Conservation (phyloP, 352 stramenopile species). For the Globisporangium lucens region DNA sequence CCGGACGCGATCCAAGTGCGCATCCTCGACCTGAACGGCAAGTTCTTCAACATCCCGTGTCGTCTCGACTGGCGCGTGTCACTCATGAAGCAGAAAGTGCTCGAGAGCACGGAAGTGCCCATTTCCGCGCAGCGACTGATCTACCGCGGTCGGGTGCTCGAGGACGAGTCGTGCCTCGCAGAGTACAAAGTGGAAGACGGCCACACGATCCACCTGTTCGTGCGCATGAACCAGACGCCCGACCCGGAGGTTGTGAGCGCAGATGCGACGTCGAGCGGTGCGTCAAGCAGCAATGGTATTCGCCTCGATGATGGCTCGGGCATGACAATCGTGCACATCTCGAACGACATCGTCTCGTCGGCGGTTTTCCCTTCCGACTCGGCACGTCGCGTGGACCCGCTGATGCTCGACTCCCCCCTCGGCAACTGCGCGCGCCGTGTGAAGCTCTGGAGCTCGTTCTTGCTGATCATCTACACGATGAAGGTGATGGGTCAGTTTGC, state of each 20-base stretch:
- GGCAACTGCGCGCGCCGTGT: slow-evolving; percentile 80
- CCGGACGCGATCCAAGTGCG: slow-evolving; percentile 54
- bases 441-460: slow-evolving; percentile 86
- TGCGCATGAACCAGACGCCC: slow-evolving; percentile 56
- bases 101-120: slow-evolving; percentile 69
- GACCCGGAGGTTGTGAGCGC: slow-evolving; percentile 55
- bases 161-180: slow-evolving; percentile 66
- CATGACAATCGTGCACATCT: slow-evolving; percentile 73
- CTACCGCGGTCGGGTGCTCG: slow-evolving; percentile 87
- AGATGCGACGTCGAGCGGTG: slow-evolving; percentile 31
- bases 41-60: slow-evolving; percentile 78
- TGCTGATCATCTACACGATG: slow-evolving; percentile 89
- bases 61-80: slow-evolving; percentile 61
- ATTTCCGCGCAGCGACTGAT: slow-evolving; percentile 85
- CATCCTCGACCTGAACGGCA: slow-evolving; percentile 84
- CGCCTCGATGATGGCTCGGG: slow-evolving; percentile 40
- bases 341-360: slow-evolving; percentile 79
- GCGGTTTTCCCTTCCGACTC: slow-evolving; percentile 84
- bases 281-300: slow-evolving; percentile 11
- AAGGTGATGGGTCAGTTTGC: slow-evolving; percentile 88
- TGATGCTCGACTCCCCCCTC: slow-evolving; percentile 83
- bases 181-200: slow-evolving; percentile 90
- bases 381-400: slow-evolving; percentile 69
- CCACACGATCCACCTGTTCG: slow-evolving; percentile 91
- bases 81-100: slow-evolving; percentile 66